Evolutionary conservation across 805 yeast genomes (phyloP), one percentile per base, ranked within the genome.

Genomic region (Blastobotrys attinorum): DNA sequence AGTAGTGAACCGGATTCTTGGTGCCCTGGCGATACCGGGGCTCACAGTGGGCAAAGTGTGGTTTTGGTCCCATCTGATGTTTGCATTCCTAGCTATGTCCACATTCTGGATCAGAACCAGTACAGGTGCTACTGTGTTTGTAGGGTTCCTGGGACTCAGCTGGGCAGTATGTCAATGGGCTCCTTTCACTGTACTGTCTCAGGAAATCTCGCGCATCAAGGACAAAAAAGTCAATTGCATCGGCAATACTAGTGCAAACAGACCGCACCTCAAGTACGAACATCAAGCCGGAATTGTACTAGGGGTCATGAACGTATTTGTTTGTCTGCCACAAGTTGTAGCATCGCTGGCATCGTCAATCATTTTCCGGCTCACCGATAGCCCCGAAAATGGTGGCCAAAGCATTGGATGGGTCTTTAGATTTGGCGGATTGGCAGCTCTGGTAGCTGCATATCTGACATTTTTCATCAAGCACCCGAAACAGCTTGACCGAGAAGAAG

Each of bases 131-230:
- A 69, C 76, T 6, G 49, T 63, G 0, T 55, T 78, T 55, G 73
- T 78, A 50, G 77, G 69, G 0, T 52, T 77, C 13, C 56, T 77
- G 36, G 84, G 84, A 2, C 61, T 78, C 17, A 72, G 82, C 0
- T 79, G 84, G 84, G 83, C 83, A 1, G 67, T 67, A 46, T 79
- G 82, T 0, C 65, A 76, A 15, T 79, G 84, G 84, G 77, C 79
- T 2, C 84, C 84, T 4, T 79, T 77, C 57, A 77, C 77, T 1
- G 53, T 79, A 31, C 76, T 79, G 8, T 73, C 81, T 27, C 79
- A 76, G 51, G 81, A 76, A 48, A 65, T 75, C 15, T 65, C 77
- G 23, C 59, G 78, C 42, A 71, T 75, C 23, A 73, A 71, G 47
- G 76, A 71, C 49, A 64, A 70, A 22, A 72, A 71, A 45, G 45